Evolutionary conservation across 1,139 yeast genomes (phyloP), one percentile per base, ranked within the genome.

Genomic region (Entelexis sorbosivorans): DNA sequence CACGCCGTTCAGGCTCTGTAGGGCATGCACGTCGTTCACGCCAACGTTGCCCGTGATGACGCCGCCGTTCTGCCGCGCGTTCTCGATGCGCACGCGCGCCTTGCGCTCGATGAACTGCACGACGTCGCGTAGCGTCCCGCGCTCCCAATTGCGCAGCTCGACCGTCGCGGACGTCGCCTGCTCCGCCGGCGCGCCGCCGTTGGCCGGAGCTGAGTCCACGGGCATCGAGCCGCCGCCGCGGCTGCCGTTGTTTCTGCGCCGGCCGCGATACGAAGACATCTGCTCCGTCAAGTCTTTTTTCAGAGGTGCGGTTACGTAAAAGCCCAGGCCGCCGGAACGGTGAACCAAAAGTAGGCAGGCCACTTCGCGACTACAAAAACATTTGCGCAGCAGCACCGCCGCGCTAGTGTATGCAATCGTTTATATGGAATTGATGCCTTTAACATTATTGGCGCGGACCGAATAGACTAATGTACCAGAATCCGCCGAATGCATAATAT

Each of bases 121-220:
- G 56, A 88, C 71, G 45, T 79, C 82, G 56, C 73, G 73, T 13
- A 82, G 66, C 2, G 66, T 65, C 2, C 86, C 89, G 49, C 88
- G 87, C 59, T 83, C 81, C 96, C 96, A 88, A 43, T 88, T 87
- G 49, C 75, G 70, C 17, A 87, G 74, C 58, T 82, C 88, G 20
- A 84, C 74, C n/a, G n/a, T 19, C 10, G 55, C 49, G 31, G 44
- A 6, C 36, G 28, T 10, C 8, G 20, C 43, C 38, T 40, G 47
- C 32, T 38, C 44, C 32, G 32, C 9, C 31, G 43, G 47, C 44
- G 14, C 20, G 36, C 33, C 35, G 5, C 39, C 44, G 22, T 35
- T 16, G n/a, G 24, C 28, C 16, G 46, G 33, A 17, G 35, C 29
- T 29, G 43, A 35, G 38, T 53, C 56, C 13, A 49, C 55, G 13